These are phyloP conservation scores for Wickerhamiella alocasiicola DNA, from an alignment of 805 yeast genomes.

Conservation along the genomic window DNA sequence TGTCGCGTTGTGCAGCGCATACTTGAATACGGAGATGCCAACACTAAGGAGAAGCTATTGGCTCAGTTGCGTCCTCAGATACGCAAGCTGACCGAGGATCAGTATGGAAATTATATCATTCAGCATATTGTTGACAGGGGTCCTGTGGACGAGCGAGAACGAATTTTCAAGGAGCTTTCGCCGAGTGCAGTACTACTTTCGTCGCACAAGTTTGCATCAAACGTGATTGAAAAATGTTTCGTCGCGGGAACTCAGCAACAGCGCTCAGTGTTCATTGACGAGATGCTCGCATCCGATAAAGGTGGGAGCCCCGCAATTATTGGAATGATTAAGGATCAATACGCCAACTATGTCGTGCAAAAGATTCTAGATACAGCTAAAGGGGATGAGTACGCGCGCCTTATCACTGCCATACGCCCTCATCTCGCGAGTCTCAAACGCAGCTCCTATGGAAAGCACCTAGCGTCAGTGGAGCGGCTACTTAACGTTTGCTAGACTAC, in stretches of 20 bases:
- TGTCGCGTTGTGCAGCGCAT: conserved; percentile 93
- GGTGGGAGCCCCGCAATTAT: conserved; percentile 43
- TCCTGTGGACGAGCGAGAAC: conserved; percentile 40
- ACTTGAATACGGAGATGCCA: conserved; percentile 58
- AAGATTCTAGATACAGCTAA: conserved; percentile 75
- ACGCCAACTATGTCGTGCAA: conserved; percentile 94
- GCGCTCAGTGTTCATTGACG: conserved; percentile 48
- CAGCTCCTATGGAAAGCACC: conserved; percentile 64
- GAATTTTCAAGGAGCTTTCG: conserved; percentile 54
- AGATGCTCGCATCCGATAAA: conserved; percentile 32
- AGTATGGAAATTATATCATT: conserved; percentile 94
- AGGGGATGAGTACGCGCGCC: conserved; percentile 51
- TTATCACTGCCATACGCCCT: conserved; percentile 66
- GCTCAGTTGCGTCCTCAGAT: conserved; percentile 60
- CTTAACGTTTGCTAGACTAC: conserved; percentile 20
- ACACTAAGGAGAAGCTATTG: conserved; percentile 56
- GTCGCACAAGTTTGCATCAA: conserved; percentile 95
- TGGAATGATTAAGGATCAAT: conserved; percentile 94
- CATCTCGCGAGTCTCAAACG: conserved; percentile 64
- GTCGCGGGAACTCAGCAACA: conserved; percentile 55
- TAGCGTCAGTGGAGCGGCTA: conserved; percentile 70
- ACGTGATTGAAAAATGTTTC: conserved; percentile 91
- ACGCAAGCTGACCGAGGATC: conserved; percentile 77
- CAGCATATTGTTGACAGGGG: conserved; percentile 90
- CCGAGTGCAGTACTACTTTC: conserved; percentile 68